Percentiles rank a stretch among this genome's conserved stretches.
Conservation (phyloP, 2,329 filamentous ascomycete genomes). For the Fusarium udum region DNA sequence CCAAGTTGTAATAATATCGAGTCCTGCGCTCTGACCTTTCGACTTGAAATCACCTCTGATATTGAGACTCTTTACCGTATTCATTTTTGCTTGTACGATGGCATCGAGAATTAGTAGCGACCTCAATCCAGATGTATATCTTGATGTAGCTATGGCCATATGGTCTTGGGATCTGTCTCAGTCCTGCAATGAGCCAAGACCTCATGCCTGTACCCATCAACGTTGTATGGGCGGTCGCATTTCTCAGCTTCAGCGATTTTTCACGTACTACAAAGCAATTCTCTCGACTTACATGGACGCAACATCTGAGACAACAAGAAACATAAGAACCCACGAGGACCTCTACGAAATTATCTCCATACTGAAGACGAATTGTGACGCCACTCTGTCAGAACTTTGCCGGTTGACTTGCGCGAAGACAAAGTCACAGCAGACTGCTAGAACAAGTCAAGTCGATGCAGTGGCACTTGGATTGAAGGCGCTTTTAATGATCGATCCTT, state of each 20-base stretch:
- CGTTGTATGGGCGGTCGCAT: neutral
- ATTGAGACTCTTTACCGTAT: neutral
- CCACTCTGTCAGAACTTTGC: neutral
- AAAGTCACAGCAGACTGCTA: rapidly evolving
- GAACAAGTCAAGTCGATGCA: neutral
- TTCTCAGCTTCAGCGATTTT: neutral
- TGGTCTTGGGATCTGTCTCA: neutral
- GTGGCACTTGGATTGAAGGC: neutral
- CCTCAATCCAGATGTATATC: neutral
- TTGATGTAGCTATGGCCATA: neutral
- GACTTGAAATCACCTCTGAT: neutral
- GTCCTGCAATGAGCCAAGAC: neutral
- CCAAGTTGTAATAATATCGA: neutral
- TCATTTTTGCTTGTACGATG: neutral
- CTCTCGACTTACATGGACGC: neutral
- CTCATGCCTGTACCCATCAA: neutral
- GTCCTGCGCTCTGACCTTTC: no score
- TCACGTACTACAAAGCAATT: neutral
- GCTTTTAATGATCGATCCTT: neutral
- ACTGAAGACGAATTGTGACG: neutral
- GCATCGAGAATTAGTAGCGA: neutral
- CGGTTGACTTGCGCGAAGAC: rapidly evolving
- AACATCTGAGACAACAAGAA: neutral
- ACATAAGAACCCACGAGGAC: neutral
- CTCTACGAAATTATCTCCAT: neutral